Evolutionary conservation across 495 filamentous ascomycete species (phyloP).

Genomic region (Tuber indicum): DNA sequence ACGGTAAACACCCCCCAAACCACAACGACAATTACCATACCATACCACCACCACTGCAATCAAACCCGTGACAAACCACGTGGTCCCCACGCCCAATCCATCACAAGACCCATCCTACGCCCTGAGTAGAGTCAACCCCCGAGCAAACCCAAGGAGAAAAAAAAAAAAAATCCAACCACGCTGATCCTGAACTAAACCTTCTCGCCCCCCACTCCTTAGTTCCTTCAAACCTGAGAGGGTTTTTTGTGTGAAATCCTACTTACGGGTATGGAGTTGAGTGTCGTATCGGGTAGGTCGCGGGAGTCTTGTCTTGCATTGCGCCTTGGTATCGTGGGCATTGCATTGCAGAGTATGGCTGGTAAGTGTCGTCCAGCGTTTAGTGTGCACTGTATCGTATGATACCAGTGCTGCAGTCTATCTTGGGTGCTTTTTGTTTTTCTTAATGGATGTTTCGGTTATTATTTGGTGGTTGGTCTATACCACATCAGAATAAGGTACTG

Average conservation of each 20-base stretch:
- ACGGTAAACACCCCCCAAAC: not conserved
- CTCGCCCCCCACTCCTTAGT: not conserved
- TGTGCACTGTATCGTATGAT: no score
- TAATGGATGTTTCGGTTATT: no score
- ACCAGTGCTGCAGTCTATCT: no score
- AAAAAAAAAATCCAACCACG: not conserved
- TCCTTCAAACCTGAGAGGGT: not conserved
- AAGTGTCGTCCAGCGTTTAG: no score
- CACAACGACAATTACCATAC: not conserved
- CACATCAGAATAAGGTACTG: no score
- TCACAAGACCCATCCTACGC: not conserved
- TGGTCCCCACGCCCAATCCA: not conserved
- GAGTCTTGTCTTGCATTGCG: not conserved
- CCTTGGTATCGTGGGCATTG: not conserved
- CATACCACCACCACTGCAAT: not conserved
- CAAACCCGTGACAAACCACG: not conserved
- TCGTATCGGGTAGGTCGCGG: not conserved
- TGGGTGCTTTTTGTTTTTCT: no score
- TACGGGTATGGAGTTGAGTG: not conserved
- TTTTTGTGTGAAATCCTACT: not conserved
- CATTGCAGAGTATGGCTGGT: no score
- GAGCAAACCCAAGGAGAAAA: not conserved
- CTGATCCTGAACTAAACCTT: not conserved
- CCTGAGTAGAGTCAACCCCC: not conserved
- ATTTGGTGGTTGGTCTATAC: no score